Evolutionary conservation across 176 grass and related monocot genomes (phyloP).

Genomic region (Areca catechu): DNA sequence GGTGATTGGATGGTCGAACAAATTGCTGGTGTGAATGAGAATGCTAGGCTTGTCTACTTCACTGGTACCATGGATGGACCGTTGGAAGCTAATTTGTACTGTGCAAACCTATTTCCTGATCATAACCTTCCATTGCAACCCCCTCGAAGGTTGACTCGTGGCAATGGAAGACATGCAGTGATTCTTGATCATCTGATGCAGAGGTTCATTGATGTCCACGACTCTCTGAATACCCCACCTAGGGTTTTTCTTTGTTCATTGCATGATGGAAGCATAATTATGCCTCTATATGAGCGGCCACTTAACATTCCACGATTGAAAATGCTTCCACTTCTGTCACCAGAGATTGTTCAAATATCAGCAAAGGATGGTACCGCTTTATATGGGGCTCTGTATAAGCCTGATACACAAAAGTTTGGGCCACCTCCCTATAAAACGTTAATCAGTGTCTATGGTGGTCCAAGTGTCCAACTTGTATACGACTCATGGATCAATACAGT

Average conservation of each 20-base stretch:
- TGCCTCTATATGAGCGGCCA: slow-evolving; percentile 75
- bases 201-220: slow-evolving; percentile 89
- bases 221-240: slow-evolving; percentile 77
- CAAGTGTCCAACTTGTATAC: slow-evolving; percentile 76
- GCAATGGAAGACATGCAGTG: slow-evolving; percentile 75
- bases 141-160: slow-evolving; percentile 76
- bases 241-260: slow-evolving; percentile 76
- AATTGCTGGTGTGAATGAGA: slow-evolving; percentile 89
- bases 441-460: slow-evolving; percentile 83
- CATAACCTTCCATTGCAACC: slow-evolving; percentile 55
- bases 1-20: slow-evolving; percentile 96
- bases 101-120: slow-evolving; percentile 69
- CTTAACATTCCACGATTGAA: slow-evolving; percentile 43
- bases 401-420: slow-evolving; percentile 78
- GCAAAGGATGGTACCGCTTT: slow-evolving; percentile 69
- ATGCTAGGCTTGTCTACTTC: slow-evolving; percentile 75
- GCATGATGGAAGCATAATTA: slow-evolving; percentile 77
- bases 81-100: slow-evolving; percentile 82
- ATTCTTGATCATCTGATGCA: slow-evolving; percentile 93
- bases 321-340: slow-evolving; percentile 62
- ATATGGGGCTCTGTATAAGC: slow-evolving; percentile 81
- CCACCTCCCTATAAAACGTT: slow-evolving; percentile 89
- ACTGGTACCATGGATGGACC: slow-evolving; percentile 82
- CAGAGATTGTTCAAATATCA: slow-evolving; percentile 73
- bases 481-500: slow-evolving; percentile 95